These are phyloP conservation scores for Microbotryum saponariae DNA, from an alignment of 1,284 basidiomycete genomes.

Conservation along the genomic window DNA sequence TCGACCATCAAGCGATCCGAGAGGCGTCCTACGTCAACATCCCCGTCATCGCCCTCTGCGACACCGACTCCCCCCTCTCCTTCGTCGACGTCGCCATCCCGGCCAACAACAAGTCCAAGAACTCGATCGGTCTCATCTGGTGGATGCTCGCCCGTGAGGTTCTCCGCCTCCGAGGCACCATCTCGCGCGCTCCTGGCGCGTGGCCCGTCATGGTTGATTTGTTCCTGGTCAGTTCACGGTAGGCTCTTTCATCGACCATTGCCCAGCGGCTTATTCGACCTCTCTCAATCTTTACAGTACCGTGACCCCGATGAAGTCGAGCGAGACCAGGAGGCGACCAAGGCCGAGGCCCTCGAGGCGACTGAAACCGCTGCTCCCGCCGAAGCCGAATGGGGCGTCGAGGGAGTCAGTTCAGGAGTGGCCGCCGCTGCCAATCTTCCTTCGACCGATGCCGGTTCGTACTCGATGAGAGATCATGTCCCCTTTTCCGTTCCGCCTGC, in stretches of 20 bases:
- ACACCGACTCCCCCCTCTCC: constrained; percentile 94
- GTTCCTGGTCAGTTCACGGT: constrained; percentile 60
- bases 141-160: constrained; percentile 98
- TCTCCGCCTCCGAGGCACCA: constrained; percentile 84
- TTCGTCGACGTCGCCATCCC: constrained; percentile 98
- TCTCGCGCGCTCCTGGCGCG: constrained; percentile 79
- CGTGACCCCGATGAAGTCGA: constrained; percentile 98
- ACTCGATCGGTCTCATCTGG: constrained; percentile 97
- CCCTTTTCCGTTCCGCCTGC: no score
- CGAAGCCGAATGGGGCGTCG: constrained; percentile 42
- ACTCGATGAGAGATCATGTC: no score
- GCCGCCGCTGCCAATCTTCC: constrained; percentile 38
- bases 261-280: no score
- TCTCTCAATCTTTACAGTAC: constrained; percentile 50
- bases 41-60: constrained; percentile 96
- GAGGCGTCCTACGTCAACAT: constrained; percentile 99
- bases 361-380: constrained; percentile 34
- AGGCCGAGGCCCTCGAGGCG: constrained; percentile 43
- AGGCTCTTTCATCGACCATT: no score
- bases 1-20: constrained; percentile 99
- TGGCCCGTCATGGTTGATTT: constrained; percentile 99
- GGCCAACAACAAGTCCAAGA: constrained; percentile 97
- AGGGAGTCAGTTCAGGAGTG: constrained; percentile 37
- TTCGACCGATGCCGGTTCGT: constrained; percentile 28
- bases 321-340: constrained; percentile 83